Evolutionary conservation across 2,329 filamentous ascomycete genomes (phyloP).

Genomic region (Pyricularia grisea): DNA sequence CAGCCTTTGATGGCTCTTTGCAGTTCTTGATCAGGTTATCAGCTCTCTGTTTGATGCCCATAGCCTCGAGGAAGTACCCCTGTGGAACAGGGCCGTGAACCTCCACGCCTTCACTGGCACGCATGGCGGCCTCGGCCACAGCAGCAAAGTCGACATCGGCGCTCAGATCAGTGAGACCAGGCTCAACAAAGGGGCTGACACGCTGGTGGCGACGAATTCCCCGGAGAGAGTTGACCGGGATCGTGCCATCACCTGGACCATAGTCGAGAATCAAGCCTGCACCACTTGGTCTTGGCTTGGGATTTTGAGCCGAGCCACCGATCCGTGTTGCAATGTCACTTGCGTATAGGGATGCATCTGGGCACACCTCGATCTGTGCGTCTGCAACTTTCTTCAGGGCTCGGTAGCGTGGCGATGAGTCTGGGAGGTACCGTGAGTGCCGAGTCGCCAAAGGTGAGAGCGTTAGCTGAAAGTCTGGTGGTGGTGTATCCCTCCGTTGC

Average conservation of each 20-base stretch:
- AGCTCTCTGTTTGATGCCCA: constrained; percentile 78
- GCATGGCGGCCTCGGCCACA: constrained; percentile 71
- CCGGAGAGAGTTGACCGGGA: constrained; percentile 82
- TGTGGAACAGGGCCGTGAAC: constrained; percentile 90
- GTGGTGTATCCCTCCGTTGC: constrained; percentile 36
- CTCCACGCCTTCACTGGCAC: constrained; percentile 71
- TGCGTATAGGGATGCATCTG: constrained; percentile 73
- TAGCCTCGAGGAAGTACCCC: constrained; percentile 63
- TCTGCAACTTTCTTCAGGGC: constrained; percentile 57
- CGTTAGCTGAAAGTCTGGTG: constrained; percentile 81
- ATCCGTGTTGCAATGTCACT: constrained; percentile 78
- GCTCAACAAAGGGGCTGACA: constrained; percentile 69
- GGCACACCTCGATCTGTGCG: constrained; percentile 80
- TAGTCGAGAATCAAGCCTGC: constrained; percentile 96
- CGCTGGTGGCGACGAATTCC: constrained; percentile 72
- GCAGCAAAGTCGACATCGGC: constrained; percentile 91
- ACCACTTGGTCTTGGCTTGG: constrained; percentile 59
- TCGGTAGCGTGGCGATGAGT: constrained; percentile 70
- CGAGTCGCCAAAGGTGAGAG: constrained; percentile 67
- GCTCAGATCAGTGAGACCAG: constrained; percentile 79
- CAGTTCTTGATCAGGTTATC: constrained; percentile 49
- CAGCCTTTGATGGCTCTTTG: constrained; percentile 14
- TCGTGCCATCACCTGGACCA: constrained; percentile 59
- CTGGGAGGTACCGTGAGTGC: constrained; percentile 76
- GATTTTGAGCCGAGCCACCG: constrained; percentile 50